Evolutionary conservation across 1,284 basidiomycete species (phyloP).

Genomic region (Rhodotorula sp.): DNA sequence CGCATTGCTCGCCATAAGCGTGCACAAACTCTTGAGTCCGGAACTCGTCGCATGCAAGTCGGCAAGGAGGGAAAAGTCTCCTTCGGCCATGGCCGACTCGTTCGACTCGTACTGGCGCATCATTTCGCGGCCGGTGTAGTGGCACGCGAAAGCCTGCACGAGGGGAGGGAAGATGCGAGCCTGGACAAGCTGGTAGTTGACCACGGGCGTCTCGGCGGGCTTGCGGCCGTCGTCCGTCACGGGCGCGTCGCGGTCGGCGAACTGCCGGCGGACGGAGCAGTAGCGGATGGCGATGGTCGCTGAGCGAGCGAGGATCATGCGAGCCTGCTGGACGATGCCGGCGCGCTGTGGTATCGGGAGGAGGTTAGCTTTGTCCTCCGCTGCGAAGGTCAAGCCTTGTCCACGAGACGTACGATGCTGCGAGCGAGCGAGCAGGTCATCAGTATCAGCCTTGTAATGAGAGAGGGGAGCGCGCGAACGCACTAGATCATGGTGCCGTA

Average conservation of each 20-base stretch:
- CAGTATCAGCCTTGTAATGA: not conserved
- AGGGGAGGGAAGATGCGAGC: constrained; percentile 50
- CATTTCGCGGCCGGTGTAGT: constrained; percentile 49
- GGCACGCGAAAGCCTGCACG: constrained; percentile 51
- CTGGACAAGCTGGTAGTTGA: constrained; percentile 51
- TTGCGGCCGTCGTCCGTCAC: constrained; percentile 42
- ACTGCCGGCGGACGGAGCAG: constrained; percentile 50
- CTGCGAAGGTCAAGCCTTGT: not conserved
- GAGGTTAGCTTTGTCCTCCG: no score
- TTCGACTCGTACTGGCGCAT: constrained; percentile 48
- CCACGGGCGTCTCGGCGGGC: constrained; percentile 47
- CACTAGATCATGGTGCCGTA: constrained; percentile 44
- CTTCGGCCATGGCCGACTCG: constrained; percentile 46
- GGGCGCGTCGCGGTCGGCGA: constrained; percentile 49
- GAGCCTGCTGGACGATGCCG: constrained; percentile 48
- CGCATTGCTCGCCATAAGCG: constrained; percentile 48
- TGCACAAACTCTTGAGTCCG: constrained; percentile 49
- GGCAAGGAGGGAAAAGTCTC: constrained; percentile 49
- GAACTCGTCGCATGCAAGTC: constrained; percentile 49
- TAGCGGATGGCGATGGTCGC: constrained; percentile 50
- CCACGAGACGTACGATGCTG: not conserved
- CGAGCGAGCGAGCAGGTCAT: not conserved
- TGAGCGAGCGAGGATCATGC: constrained; percentile 47
- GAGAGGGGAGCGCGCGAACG: not conserved
- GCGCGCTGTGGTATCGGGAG: constrained; percentile 37